Conservation (phyloP, 305 asterid species). For the Withania somnifera region DNA sequence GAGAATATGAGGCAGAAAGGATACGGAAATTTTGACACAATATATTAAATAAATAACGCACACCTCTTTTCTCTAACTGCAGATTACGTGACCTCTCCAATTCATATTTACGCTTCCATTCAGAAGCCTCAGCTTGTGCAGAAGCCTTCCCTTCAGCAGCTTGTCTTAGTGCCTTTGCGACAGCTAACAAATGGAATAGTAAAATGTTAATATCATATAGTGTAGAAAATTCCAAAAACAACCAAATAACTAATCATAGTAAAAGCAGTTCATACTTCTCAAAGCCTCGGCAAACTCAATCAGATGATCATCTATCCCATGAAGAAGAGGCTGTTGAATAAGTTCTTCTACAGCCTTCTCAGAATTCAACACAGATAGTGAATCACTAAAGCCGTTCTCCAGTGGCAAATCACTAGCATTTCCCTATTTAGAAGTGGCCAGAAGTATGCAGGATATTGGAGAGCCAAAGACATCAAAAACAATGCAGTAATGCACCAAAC, state of each 20-base stretch:
- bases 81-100: slow-evolving; percentile 58
- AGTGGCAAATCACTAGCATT: slow-evolving; percentile 29
- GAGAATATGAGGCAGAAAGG: background rate
- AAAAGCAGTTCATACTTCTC: slow-evolving; percentile 37
- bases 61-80: slow-evolving; percentile 67
- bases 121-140: slow-evolving; percentile 97
- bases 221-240: background rate
- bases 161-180: slow-evolving; percentile 70
- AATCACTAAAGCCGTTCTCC: slow-evolving; percentile 47
- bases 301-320: slow-evolving; percentile 79
- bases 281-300: slow-evolving; percentile 88
- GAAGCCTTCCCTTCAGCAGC: slow-evolving; percentile 88
- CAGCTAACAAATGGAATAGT: slow-evolving; percentile 40
- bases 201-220: background rate
- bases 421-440: slow-evolving; percentile 28
- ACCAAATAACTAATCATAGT: background rate
- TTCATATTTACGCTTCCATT: slow-evolving; percentile 95
- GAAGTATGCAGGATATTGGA: background rate
- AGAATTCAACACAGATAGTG: slow-evolving; percentile 35
- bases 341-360: slow-evolving; percentile 62
- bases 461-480: background rate
- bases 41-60: background rate
- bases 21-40: background rate
- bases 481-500: background rate
- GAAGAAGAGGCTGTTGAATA: slow-evolving; percentile 57